A percentile compares a stretch with the other conserved stretches of the same genome.
Conservation (phyloP, 345 rosid genomes). For the Syzygium grande region DNA sequence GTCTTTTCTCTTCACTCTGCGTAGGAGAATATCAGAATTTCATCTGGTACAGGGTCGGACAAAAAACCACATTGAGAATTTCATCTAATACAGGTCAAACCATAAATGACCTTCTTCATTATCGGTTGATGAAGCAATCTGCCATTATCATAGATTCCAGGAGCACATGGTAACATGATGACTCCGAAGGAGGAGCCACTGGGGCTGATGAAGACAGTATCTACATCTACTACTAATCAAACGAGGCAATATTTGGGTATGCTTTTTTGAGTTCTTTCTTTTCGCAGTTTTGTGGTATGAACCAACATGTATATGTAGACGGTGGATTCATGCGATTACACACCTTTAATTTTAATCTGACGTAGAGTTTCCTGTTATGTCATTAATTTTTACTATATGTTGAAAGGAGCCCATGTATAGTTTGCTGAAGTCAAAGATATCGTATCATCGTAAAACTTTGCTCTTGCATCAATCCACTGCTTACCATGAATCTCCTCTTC, state of each 20-base stretch:
- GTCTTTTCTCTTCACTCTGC: neutral
- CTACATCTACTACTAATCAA: no score
- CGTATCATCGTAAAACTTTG: neutral
- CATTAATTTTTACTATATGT: no score
- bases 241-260: neutral
- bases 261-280: neutral
- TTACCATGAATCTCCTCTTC: neutral
- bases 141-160: neutral
- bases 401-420: neutral
- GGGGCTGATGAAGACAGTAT: neutral
- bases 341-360: neutral
- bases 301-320: neutral
- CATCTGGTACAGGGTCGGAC: neutral
- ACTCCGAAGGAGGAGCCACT: neutral
- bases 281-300: neutral
- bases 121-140: neutral
- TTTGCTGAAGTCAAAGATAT: neutral
- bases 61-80: neutral
- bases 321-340: neutral
- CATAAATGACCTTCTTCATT: neutral
- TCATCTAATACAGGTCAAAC: neutral
- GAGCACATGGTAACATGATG: neutral
- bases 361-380: neutral
- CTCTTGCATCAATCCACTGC: neutral
- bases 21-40: neutral